Conservation (phyloP, 2,329 filamentous ascomycete genomes). For the Cladosporium sp. region DNA sequence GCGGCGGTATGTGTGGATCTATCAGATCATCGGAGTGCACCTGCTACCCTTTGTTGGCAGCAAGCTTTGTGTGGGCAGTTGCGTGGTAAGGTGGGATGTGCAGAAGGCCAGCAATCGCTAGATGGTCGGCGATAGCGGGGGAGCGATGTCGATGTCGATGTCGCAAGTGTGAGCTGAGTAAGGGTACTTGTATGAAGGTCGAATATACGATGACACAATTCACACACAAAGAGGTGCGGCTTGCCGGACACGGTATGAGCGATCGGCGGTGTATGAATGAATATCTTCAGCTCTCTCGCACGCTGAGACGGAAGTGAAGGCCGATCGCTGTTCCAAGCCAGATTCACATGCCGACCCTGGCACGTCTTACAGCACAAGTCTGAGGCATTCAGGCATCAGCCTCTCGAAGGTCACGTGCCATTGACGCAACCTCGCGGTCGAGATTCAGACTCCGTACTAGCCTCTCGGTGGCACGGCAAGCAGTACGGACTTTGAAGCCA, state of each 20-base stretch:
- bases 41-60: slow-evolving; percentile 4
- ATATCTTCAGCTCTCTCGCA: neutral
- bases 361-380: neutral
- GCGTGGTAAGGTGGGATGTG: neutral
- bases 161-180: neutral
- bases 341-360: slow-evolving; percentile 10
- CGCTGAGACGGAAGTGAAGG: slow-evolving; percentile 1
- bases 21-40: slow-evolving; percentile 3
- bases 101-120: neutral
- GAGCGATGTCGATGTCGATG: neutral
- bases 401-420: neutral
- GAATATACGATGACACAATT: neutral
- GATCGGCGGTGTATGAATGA: slow-evolving; percentile 11
- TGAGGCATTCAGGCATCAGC: neutral
- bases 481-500: too few relatives aligned
- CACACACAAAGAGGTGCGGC: neutral
- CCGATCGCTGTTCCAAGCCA: neutral
- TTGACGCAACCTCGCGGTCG: too few relatives aligned
- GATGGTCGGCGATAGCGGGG: neutral
- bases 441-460: too few relatives aligned
- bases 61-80: neutral
- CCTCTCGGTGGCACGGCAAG: too few relatives aligned
- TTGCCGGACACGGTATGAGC: neutral
- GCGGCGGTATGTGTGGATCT: neutral
- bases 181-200: too few relatives aligned